Conservation (phyloP, 1,139 yeast genomes). For the Yamadazyma sp. region DNA sequence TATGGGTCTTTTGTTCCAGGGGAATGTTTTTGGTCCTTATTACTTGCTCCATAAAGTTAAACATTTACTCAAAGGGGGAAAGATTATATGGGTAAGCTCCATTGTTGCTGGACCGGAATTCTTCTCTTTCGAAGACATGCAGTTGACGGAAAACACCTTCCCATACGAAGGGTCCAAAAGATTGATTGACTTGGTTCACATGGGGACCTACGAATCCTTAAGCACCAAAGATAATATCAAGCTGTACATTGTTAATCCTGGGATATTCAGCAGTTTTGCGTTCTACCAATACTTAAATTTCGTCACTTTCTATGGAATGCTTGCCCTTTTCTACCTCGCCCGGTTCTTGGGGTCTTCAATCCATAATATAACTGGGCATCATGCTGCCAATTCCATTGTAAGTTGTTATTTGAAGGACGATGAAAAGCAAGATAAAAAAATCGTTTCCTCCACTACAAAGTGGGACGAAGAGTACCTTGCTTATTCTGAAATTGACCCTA, state of each 20-base stretch:
- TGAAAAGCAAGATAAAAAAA: conserved; percentile 55
- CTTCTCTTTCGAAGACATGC: conserved; percentile 72
- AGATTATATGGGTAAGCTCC: conserved; percentile 82
- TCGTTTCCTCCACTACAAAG: conserved; percentile 70
- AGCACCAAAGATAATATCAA: conserved; percentile 49
- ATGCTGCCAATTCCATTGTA: conserved; percentile 83
- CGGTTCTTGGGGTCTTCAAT: conserved; percentile 79
- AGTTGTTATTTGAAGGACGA: conserved; percentile 33
- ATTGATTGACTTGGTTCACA: conserved; percentile 78
- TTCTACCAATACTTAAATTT: conserved; percentile 74
- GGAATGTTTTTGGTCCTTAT: conserved; percentile 94
- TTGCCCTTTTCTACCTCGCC: conserved; percentile 79
- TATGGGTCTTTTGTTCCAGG: conserved; percentile 88
- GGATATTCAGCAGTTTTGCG: conserved; percentile 84
- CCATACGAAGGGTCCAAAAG: conserved; percentile 94
- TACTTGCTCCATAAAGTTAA: conserved; percentile 66
- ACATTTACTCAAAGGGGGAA: conserved; percentile 58
- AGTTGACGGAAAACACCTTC: conserved; percentile 59
- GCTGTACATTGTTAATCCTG: conserved; percentile 88
- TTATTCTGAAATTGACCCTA: conserved; percentile 53
- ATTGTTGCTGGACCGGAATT: conserved; percentile 73
- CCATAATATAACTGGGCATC: conserved; percentile 86
- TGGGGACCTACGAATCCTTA: conserved; percentile 60
- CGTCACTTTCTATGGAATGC: conserved; percentile 83
- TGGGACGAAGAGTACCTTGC: conserved; percentile 66